These are phyloP conservation scores for Arxiozyma slooffiae DNA, from an alignment of 1,139 yeast genomes.

Conservation along the genomic window DNA sequence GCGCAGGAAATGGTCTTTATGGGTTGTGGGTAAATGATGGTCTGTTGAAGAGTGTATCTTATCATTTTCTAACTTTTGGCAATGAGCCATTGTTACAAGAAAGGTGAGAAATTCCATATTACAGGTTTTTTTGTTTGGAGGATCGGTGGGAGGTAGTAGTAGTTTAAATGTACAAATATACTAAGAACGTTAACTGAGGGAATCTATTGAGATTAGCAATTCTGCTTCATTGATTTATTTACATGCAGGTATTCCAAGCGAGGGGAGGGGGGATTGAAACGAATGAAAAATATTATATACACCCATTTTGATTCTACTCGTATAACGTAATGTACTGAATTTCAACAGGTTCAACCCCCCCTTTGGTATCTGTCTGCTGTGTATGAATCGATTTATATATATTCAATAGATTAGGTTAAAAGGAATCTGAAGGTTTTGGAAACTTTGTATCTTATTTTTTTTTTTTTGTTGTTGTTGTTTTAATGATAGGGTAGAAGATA, in stretches of 20 bases:
- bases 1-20: conserved; percentile 88
- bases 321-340: too few relatives aligned
- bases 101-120: conserved; percentile 57
- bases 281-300: too few relatives aligned
- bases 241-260: too few relatives aligned
- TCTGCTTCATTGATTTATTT: too few relatives aligned
- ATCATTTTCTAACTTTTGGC: conserved; percentile 76
- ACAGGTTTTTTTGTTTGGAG: conserved; percentile 83
- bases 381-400: too few relatives aligned
- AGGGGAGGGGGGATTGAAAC: not conserved
- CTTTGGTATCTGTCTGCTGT: too few relatives aligned
- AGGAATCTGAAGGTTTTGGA: not conserved
- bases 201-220: not conserved
- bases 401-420: too few relatives aligned
- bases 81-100: conserved; percentile 65
- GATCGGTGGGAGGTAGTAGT: conserved; percentile 35
- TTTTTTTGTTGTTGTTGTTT: not conserved
- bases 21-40: conserved; percentile 83
- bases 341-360: too few relatives aligned
- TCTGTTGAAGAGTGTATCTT: conserved; percentile 66
- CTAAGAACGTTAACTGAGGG: too few relatives aligned
- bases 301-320: too few relatives aligned
- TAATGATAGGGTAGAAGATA: not conserved
- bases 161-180: not conserved
- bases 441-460: not conserved